Evolutionary conservation across 257 asterid species (phyloP), one percentile per base, ranked within the genome.

Genomic region (Ophiorrhiza pumila): DNA sequence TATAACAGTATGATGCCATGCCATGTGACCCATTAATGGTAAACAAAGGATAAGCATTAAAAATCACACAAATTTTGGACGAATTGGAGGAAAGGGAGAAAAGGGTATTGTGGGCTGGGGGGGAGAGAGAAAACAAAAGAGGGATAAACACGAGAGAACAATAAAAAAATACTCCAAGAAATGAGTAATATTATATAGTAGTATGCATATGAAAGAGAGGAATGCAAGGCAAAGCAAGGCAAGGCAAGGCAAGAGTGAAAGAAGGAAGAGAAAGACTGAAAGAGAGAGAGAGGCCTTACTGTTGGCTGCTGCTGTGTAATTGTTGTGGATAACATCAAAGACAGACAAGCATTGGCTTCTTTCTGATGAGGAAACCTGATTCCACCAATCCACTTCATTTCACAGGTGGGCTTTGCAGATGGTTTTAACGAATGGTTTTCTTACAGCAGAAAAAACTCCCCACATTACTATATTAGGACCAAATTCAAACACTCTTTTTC

Each of bases 361-460:
- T 52, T 71, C 84, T 68, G 81, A 77, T 63, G 56, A 73, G 79
- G 61, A 73, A 65, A 77, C 81, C 81, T 73, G 79, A 17, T 62
- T 80, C 79, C 50, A 65, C 84, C 84, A 77, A 77, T 77, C 84
- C 68, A 69, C 78, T 71, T 69, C 77, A 25, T 68, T 34, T 49
- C 9, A 42, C 71, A 58, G 64, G 66, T 71, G 68, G 68, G 58
- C 65, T 11, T 43, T 27, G 29, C 79, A 64, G 47, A 27, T 53
- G 63, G 60, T 71, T 64, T 74, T 20, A 47, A 35, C 83, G 68
- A 80, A 80, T 80, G 42, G 53, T 43, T 43, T 49, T 45, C 27
- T 0, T 23, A 70, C 79, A 68, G 59, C 22, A 56, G 53, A 25
- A n/a, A n/a, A n/a, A n/a, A n/a, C n/a, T n/a, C n/a, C n/a, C n/a